Conservation (phyloP, 345 rosid species). For the Mercurialis annua region DNA sequence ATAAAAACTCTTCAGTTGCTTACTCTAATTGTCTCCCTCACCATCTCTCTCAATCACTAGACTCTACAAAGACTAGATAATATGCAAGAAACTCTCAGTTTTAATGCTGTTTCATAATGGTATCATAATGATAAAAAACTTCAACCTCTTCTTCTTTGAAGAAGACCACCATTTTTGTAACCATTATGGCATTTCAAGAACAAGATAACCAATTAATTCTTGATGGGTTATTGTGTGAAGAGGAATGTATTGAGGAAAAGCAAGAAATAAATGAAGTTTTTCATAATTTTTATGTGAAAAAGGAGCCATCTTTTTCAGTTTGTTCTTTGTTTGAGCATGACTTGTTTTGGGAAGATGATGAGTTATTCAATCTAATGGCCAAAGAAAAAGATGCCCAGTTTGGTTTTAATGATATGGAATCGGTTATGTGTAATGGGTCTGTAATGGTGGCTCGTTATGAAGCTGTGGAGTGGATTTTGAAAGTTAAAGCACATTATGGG, state of each 20-base stretch:
- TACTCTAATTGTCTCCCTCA: constrained; percentile 16
- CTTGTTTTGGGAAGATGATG: constrained; percentile 59
- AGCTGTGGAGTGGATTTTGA: constrained; percentile 69
- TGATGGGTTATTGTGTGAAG: constrained; percentile 70
- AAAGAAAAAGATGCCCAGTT: constrained; percentile 55
- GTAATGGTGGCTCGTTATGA: constrained; percentile 46
- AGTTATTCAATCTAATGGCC: constrained; percentile 47
- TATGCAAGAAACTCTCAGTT: constrained; percentile 14
- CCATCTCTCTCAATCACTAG: constrained; percentile 13
- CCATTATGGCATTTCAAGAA: constrained; percentile 49
- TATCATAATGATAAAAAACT: constrained; percentile 54
- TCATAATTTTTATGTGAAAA: constrained; percentile 25
- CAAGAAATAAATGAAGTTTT: constrained; percentile 30
- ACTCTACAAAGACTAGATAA: constrained; percentile 15
- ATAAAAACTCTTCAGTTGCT: constrained; percentile 49
- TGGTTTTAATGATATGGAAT: constrained; percentile 15
- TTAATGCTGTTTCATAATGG: constrained; percentile 33
- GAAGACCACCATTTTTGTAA: constrained; percentile 27
- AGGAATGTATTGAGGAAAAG: constrained; percentile 44
- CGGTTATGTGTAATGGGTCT: constrained; percentile 33
- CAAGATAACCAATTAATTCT: constrained; percentile 39
- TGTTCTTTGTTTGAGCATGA: constrained; percentile 41
- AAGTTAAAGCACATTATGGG: constrained; percentile 56
- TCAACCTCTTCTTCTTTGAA: constrained; percentile 41
- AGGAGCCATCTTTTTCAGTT: constrained; percentile 46